Base-by-base conservation (phyloP, 2,329 filamentous ascomycete species). In the Aspergillus tanneri region DNA sequence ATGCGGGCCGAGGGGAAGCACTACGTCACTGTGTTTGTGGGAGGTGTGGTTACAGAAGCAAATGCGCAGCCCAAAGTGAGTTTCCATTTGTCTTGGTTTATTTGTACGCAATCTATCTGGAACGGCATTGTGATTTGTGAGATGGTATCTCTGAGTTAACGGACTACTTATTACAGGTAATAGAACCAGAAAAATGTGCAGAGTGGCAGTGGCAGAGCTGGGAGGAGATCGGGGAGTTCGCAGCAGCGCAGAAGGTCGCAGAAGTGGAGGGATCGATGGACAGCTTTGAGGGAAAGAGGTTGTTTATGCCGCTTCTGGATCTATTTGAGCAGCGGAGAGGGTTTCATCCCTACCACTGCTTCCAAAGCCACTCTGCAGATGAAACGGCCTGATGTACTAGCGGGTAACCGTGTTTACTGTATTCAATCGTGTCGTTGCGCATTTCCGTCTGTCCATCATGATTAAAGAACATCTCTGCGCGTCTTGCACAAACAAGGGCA, bases 1-100 rank as follows among this genome's bases (percentile, higher is more conserved):
- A 87, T 90, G 62, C 60, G 67, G 1, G 60, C 62, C 0, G 76
- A 78, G n/a, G 68, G 68, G 0, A 88, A 84, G 66, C 87, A 92
- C 62, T 92, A 91, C 60, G 75, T 90, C 42, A 91, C 88, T 0
- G 65, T 90, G 2, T 90, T 88, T 56, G 79, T 89, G 52, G 70
- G 72, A 0, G 82, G 80, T 34, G 68, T 67, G 36, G 70, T 81
- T 56, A 61, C 69, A 0, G 75, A 81, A 21, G 70, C 75, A 12
- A 54, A 60, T 0, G 74, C 75, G 21, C 65, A 79, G 54, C 79
- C 85, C 0, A 46, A 76, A 73, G 84, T 86, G 49, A 60, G 75
- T 67, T 57, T 47, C 11, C 5, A 12, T 25, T 41, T 2, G 27
- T 22, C 6, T 10, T 24, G 35, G 11, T 27, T 16, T 9, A 19